Percentiles rank a stretch among this genome's conserved stretches.
Conservation (phyloP, 2,329 filamentous ascomycete species). For the Epichloe hybrida region DNA sequence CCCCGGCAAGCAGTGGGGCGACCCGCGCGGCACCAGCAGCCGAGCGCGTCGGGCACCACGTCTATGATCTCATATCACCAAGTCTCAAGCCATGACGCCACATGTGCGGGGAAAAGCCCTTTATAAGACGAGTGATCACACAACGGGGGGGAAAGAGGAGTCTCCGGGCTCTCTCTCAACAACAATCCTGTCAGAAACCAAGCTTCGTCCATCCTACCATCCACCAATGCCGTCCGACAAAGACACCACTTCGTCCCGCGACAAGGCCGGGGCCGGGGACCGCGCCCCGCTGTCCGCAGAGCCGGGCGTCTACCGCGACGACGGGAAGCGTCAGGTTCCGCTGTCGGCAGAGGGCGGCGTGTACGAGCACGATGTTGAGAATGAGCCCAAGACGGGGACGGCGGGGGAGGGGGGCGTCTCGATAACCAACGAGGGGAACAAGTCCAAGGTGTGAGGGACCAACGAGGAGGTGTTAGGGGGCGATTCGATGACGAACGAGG, state of each 20-base stretch:
- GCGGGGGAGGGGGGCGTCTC: constrained; percentile 3
- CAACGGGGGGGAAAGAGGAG: no score
- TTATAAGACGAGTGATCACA: no score
- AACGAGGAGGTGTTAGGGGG: no score
- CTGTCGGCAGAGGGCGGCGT: constrained; percentile 4
- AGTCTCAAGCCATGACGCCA: no score
- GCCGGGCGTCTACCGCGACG: constrained; percentile 1
- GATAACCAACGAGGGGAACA: neutral
- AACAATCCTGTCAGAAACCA: no score
- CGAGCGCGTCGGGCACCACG: no score
- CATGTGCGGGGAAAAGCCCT: no score
- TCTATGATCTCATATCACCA: neutral
- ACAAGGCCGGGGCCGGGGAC: neutral
- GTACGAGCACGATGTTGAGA: constrained; percentile 1
- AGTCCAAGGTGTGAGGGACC: neutral
- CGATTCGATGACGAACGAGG: no score
- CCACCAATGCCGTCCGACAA: neutral
- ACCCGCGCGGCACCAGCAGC: neutral
- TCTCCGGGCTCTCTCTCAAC: no score
- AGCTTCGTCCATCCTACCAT: no score
- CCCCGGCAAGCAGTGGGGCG: neutral
- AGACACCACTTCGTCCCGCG: neutral
- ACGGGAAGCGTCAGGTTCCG: neutral
- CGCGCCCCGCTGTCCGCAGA: constrained; percentile 1
- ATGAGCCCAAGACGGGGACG: constrained; percentile 3